Percentiles rank a stretch among this genome's conserved stretches.
These are phyloP conservation scores for Kuraishia piskuri DNA, from an alignment of 805 yeast species.

Conservation along the genomic window DNA sequence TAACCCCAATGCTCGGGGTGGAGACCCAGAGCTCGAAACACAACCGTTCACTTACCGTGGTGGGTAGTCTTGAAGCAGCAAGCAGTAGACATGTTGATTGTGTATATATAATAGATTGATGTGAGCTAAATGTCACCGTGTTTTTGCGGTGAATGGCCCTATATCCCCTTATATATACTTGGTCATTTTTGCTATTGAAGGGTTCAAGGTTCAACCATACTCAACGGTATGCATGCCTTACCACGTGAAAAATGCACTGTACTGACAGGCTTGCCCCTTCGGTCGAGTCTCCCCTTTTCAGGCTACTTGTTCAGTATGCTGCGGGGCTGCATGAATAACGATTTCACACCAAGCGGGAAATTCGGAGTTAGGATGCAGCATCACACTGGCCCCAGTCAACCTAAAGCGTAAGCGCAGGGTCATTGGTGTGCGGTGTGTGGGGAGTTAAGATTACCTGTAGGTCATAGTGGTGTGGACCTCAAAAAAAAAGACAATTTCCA, in stretches of 20 bases:
- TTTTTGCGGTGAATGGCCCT: not conserved
- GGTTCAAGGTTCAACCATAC: not conserved
- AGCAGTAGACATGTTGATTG: not conserved
- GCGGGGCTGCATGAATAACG: not conserved
- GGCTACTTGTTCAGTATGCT: not conserved
- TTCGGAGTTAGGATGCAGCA: not conserved
- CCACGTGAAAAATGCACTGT: not conserved
- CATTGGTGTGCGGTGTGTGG: no score
- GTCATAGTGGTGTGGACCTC: no score
- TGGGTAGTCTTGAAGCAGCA: not conserved
- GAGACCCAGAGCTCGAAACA: no score
- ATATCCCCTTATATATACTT: not conserved
- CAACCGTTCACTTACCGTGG: not conserved
- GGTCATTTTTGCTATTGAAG: not conserved
- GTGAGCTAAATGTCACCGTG: no score
- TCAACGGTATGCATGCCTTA: not conserved
- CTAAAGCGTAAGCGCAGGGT: no score
- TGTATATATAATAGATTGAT: no score
- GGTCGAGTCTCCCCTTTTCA: not conserved
- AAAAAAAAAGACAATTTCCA: no score
- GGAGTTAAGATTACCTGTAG: not conserved
- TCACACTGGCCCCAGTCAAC: not conserved
- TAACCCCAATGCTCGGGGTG: no score
- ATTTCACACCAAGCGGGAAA: not conserved
- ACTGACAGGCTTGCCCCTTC: not conserved